These are phyloP conservation scores for Inonotus hispidus DNA, from an alignment of 1,284 basidiomycete genomes.

Conservation along the genomic window DNA sequence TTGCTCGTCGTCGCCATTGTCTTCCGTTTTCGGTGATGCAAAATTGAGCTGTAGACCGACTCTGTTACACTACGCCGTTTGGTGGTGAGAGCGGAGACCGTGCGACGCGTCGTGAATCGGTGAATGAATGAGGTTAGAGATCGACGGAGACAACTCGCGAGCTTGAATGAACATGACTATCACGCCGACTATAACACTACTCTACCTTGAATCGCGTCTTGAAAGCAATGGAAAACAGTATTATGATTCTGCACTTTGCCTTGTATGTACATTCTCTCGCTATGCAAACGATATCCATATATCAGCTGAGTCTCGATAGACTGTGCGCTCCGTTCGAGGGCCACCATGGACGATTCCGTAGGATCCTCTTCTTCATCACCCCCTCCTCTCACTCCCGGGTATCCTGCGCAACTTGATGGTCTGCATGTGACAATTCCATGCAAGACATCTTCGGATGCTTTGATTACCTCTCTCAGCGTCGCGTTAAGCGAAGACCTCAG, in stretches of 20 bases:
- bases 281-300: not conserved
- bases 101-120: too few relatives aligned
- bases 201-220: not conserved
- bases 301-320: not conserved
- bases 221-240: not conserved
- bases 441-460: not conserved
- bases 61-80: not conserved
- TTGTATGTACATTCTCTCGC: not conserved
- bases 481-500: not conserved
- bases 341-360: not conserved
- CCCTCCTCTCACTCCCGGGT: not conserved
- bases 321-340: not conserved
- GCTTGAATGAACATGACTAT: not conserved
- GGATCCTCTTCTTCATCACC: not conserved
- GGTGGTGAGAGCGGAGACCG: too few relatives aligned
- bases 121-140: too few relatives aligned
- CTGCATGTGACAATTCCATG: not conserved
- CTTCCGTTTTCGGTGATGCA: not conserved
- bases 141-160: not conserved
- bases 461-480: not conserved
- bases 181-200: not conserved
- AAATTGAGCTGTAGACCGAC: not conserved
- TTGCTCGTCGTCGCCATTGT: conserved; percentile 64
- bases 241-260: not conserved
- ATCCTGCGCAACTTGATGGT: not conserved